Base-by-base conservation (phyloP, 2,329 filamentous ascomycete genomes). In the Chrysoporthe puriensis region DNA sequence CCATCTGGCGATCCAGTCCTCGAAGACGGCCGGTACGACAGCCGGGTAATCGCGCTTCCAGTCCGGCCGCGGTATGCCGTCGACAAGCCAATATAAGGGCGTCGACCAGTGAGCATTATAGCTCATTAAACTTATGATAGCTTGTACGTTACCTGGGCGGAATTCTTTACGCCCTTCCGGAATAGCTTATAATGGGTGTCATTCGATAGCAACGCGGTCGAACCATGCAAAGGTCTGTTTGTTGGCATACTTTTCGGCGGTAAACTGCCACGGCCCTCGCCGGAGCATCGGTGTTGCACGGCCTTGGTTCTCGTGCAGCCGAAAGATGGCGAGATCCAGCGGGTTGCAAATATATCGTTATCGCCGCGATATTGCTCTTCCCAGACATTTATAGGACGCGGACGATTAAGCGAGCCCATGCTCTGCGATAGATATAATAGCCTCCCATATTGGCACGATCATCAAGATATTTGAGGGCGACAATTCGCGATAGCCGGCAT, bases 161-260 rank as follows among this genome's bases (percentile, higher is more conserved):
- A 56, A 21, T 9, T 56, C 48, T 16, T 21, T 36, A 7, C 48
- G 34, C 18, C 14, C n/a, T n/a, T 13, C 48, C 32, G 32, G n/a
- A 26, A 46, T 62, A 11, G 3, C 48, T 34, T 34, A 63, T 9
- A 16, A 21, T n/a, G 50, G 62, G 36, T 63, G 46, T 50, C 62
- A 63, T 40, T 63, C 62, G n/a, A 63, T 56, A 9, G 43, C 62
- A 5, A 63, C 36, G 46, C 62, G 62, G 21, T 56, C 36, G 34
- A 63, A 56, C 7, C 48, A 56, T 9, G 34, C 32, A 11, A 56
- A 56, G 0, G n/a, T 16, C 1, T 3, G 40, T 3, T n/a, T 4
- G 3, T 56, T 1, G 32, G 18, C 14, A n/a, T 2, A 16, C 1
- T 9, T 1, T 0, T 44, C 36, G 1, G 26, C 9, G 16, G 14